Base-by-base conservation (phyloP, 352 stramenopile species). In the Albugo laibachii region DNA sequence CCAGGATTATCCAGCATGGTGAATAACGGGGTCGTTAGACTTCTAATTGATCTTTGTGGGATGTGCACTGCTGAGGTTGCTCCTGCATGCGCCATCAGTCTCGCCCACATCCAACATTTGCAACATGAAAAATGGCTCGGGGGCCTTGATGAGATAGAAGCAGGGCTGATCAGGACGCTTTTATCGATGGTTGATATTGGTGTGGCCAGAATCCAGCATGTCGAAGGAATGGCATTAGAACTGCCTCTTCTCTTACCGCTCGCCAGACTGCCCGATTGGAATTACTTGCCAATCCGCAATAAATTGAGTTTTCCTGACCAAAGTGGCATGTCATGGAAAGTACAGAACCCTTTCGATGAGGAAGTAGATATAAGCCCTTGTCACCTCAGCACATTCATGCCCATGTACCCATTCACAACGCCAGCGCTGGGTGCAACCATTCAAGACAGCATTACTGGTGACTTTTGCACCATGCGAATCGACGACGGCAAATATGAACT, bases 141-240 rank as follows among this genome's bases (percentile, higher is more conserved):
- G 3, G 16, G 16, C 16, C 3, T 43, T 3, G 65, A 82, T 36
- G 61, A 77, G 34, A 80, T 86, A 66, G 68, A 84, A 21, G 65
- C 70, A 21, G 76, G 76, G 12, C 65, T 85, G 10, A 58, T 88
- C 20, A 58, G 59, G 6, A 75, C 73, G n/a, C 52, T 88, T 21
- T 41, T 88, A 31, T 62, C 76, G 1, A 84, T 88, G 76, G 76
- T 84, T 47, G 76, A 88, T 34, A 57, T 85, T 13, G 73, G 85
- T 43, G 66, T 62, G 16, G 46, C 62, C 10, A 69, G 54, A 16
- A 80, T 88, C 18, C 70, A 83, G 52, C 68, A 69, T 10, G 65
- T 83, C 12, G 76, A 88, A 36, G 68, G 69, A 41, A 59, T 80
- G 51, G 73, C 73, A 0, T 57, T 60, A 24, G 52, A 69, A 2